Evolutionary conservation across 106 monocot genomes (phyloP), one percentile per base, ranked within the genome.

Genomic region (Dendrobium huoshanense): DNA sequence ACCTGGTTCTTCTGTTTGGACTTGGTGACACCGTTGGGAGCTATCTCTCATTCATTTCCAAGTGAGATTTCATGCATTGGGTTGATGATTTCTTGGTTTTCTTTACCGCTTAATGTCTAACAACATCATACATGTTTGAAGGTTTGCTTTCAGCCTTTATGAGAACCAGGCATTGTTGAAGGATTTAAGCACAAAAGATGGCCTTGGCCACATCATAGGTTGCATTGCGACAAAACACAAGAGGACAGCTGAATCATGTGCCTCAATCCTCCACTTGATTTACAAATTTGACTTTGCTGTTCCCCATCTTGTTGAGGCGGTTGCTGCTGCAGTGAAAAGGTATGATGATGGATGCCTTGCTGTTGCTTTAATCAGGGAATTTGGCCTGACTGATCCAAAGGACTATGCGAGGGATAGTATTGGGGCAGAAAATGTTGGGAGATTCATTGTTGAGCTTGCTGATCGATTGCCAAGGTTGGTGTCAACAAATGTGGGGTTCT

Each of bases 401-500:
- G 99, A 95, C 70, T 99, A 88, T 84, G 82, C 80, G 18, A 87
- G 95, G 82, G 95, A 99, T 83, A 70, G 86, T 72, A 77, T 80
- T 67, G 99, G 99, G n/a, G 91, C 99, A 22, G 99, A 99, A 80
- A 95, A 95, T 82, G 83, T 95, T 17, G 99, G 95, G 27, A 88
- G 95, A 61, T 93, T 99, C 82, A 85, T 95, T 9, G 90, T 99
- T 48, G 99, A 99, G 83, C 88, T 99, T 68, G 88, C 99, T 79
- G 88, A 88, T 37, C 77, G 83, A 2, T 85, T 90, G 7, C 95
- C 99, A 78, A 95, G 88, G 85, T 59, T 99, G 19, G 83, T 99
- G 77, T 89, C 91, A 16, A 99, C 90, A 11, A 99, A 99, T 86
- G 77, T 95, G 22, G 99, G 99, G 1, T 79, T 99, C 72, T 79